Conservation (phyloP, 2,329 filamentous ascomycete genomes). For the Drechmeria coniospora region DNA sequence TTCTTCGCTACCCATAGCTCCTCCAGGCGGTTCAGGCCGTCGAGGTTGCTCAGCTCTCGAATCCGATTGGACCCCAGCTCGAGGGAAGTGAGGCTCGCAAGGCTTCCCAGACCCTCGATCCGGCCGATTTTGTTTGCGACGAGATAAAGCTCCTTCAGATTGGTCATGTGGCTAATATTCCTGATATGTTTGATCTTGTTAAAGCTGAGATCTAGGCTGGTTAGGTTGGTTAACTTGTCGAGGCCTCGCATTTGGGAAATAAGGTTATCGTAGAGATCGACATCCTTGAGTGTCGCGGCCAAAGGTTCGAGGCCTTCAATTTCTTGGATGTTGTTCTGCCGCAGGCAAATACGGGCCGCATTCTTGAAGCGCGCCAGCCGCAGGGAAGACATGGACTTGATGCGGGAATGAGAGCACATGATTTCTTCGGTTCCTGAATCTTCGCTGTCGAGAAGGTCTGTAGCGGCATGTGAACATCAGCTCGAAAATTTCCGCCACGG, state of each 20-base stretch:
- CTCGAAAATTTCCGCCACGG: not conserved
- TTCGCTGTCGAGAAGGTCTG: conserved; percentile 47
- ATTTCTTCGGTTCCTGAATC: conserved; percentile 57
- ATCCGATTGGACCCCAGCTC: conserved; percentile 90
- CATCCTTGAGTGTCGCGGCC: conserved; percentile 55
- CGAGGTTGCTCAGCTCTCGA: conserved; percentile 73
- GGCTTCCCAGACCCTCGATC: conserved; percentile 69
- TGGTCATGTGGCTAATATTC: conserved; percentile 59
- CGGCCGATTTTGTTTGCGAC: conserved; percentile 86
- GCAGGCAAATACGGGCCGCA: conserved; percentile 66
- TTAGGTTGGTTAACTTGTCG: conserved; percentile 61
- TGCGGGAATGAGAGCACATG: conserved; percentile 74
- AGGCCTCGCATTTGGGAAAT: conserved; percentile 76
- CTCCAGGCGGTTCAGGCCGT: conserved; percentile 61
- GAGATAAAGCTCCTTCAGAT: conserved; percentile 75
- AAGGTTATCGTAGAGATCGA: conserved; percentile 94
- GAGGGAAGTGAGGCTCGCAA: conserved; percentile 63
- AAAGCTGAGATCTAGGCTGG: conserved; percentile 79
- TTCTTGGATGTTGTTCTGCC: conserved; percentile 75
- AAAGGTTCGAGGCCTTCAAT: conserved; percentile 60
- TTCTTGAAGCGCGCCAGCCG: conserved; percentile 71
- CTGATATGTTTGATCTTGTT: conserved; percentile 99
- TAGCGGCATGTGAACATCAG: conserved; percentile 7
- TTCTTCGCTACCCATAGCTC: conserved; percentile 94
- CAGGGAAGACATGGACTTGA: conserved; percentile 62